phyloP scores from a whole-genome alignment of 2,329 filamentous ascomycete species.

The Aspergillus calidoustus region DNA sequence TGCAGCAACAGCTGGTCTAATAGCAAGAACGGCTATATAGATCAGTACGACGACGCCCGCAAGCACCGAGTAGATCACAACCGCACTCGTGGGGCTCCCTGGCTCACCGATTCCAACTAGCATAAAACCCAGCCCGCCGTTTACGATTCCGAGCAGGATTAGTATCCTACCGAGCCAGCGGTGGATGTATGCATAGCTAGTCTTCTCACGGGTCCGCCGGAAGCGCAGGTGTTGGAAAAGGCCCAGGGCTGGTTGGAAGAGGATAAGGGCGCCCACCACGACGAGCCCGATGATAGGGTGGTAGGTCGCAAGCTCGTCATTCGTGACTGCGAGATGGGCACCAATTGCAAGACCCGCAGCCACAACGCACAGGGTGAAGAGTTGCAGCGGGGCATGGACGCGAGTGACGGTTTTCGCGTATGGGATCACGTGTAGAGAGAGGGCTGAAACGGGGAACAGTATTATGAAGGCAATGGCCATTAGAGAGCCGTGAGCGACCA shows the following conservation, averaged over 20 bases:
- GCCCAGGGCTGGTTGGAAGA: constrained; percentile 60
- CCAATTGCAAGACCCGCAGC: constrained; percentile 57
- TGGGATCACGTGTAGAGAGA: constrained; percentile 20
- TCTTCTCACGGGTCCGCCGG: constrained; percentile 51
- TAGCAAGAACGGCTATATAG: neutral
- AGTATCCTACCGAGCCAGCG: constrained; percentile 59
- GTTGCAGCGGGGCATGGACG: constrained; percentile 39
- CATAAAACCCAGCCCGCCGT: constrained; percentile 59
- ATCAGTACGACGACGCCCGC: constrained; percentile 39
- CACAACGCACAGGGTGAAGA: constrained; percentile 53
- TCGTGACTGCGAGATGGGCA: constrained; percentile 34
- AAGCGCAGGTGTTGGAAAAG: constrained; percentile 57
- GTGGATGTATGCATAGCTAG: constrained; percentile 54
- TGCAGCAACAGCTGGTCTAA: too few relatives aligned
- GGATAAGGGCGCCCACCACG: constrained; percentile 55
- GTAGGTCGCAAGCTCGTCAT: constrained; percentile 24
- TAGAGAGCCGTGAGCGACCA: constrained; percentile 26
- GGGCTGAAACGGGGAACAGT: constrained; percentile 28
- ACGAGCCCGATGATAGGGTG: constrained; percentile 60
- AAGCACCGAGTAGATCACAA: constrained; percentile 57
- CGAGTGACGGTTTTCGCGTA: constrained; percentile 14
- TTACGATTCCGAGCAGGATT: constrained; percentile 59
- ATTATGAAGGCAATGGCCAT: constrained; percentile 30
- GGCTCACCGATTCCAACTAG: constrained; percentile 48
- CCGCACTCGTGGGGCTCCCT: constrained; percentile 35